Base-by-base conservation (phyloP, 108 stramenopile species). In the Skeletonema potamos region DNA sequence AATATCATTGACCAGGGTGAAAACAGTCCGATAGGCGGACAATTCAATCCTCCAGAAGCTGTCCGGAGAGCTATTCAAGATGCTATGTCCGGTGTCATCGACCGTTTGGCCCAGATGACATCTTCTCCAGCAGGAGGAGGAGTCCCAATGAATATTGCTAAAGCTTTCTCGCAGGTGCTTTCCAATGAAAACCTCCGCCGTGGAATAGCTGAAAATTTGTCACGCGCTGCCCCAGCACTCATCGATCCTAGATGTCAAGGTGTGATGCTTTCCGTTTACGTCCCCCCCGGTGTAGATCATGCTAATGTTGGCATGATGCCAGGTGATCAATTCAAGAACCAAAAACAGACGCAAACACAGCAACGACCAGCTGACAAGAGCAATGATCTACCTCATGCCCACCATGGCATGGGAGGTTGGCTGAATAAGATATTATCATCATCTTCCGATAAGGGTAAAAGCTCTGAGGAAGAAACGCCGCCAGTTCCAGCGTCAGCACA, bases 161-260 rank as follows among this genome's bases (percentile, higher is more conserved):
- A 83, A 41, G 90, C 92, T 1, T 96, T 96, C 77, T 82, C 83
- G 3, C 89, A 93, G 36, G 86, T 96, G 8, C 66, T 96, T 17
- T 74, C 82, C 17, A 89, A 90, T 66, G 87, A 91, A 43, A 86
- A 81, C 62, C 64, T 96, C 26, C 78, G 92, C 30, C 73, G 83
- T 0, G 92, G 95, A 8, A 92, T 96, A 66, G 91, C 89, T 15
- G 89, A 93, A 54, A 96, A 92, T 46, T 69, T 96, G 32, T 81
- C 89, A 27, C 85, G 86, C 4, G 92, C 92, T 20, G 95, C 95
- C 13, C 95, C 92, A n/a, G 95, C 95, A 15, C 77, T 96, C 4
- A 81, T 88, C 18, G 92, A 96, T 78, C 90, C 92, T 10, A 87
- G 91, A 62, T 96, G 95, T 66, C 92, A 93, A 70, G 95, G 95